A percentile compares a stretch with the other conserved stretches of the same genome.
These are phyloP conservation scores for Vigna reflexopilosa DNA, from an alignment of 306 rosid genomes.

Conservation along the genomic window DNA sequence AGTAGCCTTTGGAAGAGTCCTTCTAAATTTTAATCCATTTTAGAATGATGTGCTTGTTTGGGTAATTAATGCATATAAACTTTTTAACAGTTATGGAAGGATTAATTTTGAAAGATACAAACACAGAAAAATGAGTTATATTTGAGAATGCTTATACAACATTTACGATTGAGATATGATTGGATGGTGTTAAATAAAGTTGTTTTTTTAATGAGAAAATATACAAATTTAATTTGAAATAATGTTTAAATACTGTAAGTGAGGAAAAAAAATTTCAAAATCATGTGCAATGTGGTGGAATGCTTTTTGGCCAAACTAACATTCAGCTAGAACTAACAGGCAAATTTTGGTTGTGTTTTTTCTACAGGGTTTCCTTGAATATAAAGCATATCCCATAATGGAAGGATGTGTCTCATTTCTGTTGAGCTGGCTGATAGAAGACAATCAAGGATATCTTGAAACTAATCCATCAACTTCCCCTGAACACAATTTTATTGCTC, in stretches of 20 bases:
- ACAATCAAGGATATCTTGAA: conserved; percentile 65
- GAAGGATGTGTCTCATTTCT: conserved; percentile 79
- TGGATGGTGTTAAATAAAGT: not conserved
- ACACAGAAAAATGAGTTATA: not conserved
- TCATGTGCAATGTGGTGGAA: not conserved
- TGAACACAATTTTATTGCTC: conserved; percentile 72
- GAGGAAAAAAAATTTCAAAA: not conserved
- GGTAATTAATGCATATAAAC: not conserved
- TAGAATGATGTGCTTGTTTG: conserved; percentile 5
- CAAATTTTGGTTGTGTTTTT: conserved; percentile 29
- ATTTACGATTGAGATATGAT: not conserved
- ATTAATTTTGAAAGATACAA: not conserved
- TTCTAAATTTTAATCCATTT: conserved; percentile 1
- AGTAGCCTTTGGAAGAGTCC: conserved; percentile 4
- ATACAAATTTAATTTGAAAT: not conserved
- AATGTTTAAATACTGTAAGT: not conserved
- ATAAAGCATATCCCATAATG: conserved; percentile 79
- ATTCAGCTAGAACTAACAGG: not conserved
- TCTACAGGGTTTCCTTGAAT: conserved; percentile 63
- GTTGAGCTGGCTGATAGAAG: conserved; percentile 83
- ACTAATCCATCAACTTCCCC: conserved; percentile 93
- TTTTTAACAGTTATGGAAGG: not conserved
- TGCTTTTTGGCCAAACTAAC: not conserved
- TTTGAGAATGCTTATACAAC: conserved; percentile 2
- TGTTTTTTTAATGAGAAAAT: not conserved